Conservation (phyloP, 2,329 filamentous ascomycete species). For the Colletotrichum lini region DNA sequence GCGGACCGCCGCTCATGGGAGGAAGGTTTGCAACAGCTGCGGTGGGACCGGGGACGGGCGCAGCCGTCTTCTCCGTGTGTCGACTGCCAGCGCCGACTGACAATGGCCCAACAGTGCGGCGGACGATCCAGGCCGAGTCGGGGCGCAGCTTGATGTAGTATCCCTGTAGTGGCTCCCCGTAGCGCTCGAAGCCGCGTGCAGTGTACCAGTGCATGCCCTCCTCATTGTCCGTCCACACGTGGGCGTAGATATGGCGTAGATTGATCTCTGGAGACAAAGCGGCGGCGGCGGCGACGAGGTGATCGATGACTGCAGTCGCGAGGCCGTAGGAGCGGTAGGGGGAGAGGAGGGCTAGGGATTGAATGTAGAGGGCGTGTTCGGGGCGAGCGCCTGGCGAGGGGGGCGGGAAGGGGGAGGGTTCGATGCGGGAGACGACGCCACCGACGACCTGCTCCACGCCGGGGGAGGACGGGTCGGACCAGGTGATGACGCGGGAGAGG, state of each 20-base stretch:
- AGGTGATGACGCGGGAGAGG: conserved; percentile 74
- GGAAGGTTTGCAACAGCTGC: conserved; percentile 52
- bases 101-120: conserved; percentile 57
- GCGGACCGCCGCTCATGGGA: conserved; percentile 40
- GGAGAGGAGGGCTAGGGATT: conserved; percentile 73
- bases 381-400: conserved; percentile 47
- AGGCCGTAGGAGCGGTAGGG: conserved; percentile 75
- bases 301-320: conserved; percentile 69
- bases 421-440: conserved; percentile 74
- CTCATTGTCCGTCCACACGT: conserved; percentile 78
- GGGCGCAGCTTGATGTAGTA: conserved; percentile 76
- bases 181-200: conserved; percentile 68
- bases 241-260: conserved; percentile 68
- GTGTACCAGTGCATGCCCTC: conserved; percentile 76
- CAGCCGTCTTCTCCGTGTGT: conserved; percentile 14
- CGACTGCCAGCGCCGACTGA: conserved; percentile 39
- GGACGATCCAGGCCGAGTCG: conserved; percentile 73
- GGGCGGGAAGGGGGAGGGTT: conserved; percentile 57
- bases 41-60: conserved; percentile 46
- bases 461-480: conserved; percentile 59
- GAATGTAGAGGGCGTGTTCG: conserved; percentile 72
- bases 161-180: conserved; percentile 63
- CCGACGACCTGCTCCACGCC: conserved; percentile 65
- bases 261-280: conserved; percentile 53
- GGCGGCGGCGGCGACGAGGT: conserved; percentile 61